Evolutionary conservation across 2,329 filamentous ascomycete genomes (phyloP), one percentile per base, ranked within the genome.

Genomic region (Zymoseptoria crescenta): DNA sequence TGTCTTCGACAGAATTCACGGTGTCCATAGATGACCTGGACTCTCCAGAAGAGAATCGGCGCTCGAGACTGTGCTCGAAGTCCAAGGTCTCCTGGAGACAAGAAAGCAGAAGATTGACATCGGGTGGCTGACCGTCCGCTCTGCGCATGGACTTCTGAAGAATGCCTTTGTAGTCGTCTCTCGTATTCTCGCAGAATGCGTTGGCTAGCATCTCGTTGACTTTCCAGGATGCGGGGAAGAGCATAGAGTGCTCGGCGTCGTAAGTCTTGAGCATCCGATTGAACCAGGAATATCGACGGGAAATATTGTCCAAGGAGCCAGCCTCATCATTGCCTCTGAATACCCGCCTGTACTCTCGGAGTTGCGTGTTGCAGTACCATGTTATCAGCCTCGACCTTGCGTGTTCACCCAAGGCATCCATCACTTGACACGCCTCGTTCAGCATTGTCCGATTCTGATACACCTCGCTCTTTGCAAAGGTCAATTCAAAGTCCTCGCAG

Each of bases 401-500:
- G 69, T 87, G 85, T 49, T 97, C 93, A 1, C 94, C 94, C 20
- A 99, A 79, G 10, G 94, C 91, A 77, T 99, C 94, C 83, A 96
- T 93, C 45, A 99, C 93, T 63, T 89, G 79, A 72, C 94, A 97
- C 0, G 90, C 91, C 75, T 99, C 94, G 41, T 87, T 80, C 58
- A 99, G 81, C 72, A 87, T 86, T 13, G 80, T 82, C 65, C 84
- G 85, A 65, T 86, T 86, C 59, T 84, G 79, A 2, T 80, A 79
- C 13, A 96, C 85, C 74, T 97, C 93, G 21, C 85, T 87, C 74
- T 93, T 96, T 20, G 92, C 87, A 74, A 97, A 99, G 0, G 89
- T 88, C 59, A 96, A 83, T 78, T 99, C 94, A 72, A 99, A 99
- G 74, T 99, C 94, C 75, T 97, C 94, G 73, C 94, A 99, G n/a